A percentile compares a stretch with the other conserved stretches of the same genome.
phyloP scores from a whole-genome alignment of 2,329 filamentous ascomycete species.

The Thielaviopsis populi region DNA sequence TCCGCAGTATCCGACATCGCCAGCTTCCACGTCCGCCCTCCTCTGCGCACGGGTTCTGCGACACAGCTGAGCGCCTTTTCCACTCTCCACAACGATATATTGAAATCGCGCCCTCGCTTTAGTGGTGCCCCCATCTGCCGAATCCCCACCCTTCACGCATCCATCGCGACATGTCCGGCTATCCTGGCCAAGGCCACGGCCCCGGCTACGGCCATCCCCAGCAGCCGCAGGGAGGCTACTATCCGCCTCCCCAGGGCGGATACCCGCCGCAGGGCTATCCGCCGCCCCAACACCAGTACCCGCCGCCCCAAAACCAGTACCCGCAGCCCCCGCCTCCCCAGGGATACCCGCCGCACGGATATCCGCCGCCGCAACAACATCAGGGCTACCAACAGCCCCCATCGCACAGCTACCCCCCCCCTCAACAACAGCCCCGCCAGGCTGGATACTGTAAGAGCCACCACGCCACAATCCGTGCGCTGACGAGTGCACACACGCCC shows the following conservation, averaged over 20 bases:
- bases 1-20: background rate
- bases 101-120: background rate
- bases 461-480: background rate
- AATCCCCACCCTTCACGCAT: background rate
- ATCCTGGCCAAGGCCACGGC: slow-evolving; percentile 18
- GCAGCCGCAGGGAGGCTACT: slow-evolving; percentile 18
- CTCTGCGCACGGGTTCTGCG: background rate
- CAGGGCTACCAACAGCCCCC: slow-evolving; percentile 15
- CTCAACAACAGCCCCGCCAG: slow-evolving; percentile 1
- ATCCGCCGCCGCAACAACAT: slow-evolving; percentile 2
- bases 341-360: slow-evolving; percentile 4
- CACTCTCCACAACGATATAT: background rate
- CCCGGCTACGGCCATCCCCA: slow-evolving; percentile 19
- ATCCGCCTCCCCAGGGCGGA: slow-evolving; percentile 18
- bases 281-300: slow-evolving; percentile 9
- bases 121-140: background rate
- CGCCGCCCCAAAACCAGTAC: slow-evolving; percentile 1
- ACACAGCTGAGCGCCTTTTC: background rate
- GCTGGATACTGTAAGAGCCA: background rate
- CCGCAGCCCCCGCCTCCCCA: slow-evolving; percentile 5
- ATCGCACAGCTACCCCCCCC: background rate
- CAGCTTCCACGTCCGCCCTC: background rate
- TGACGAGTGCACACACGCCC: background rate
- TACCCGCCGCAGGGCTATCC: slow-evolving; percentile 13
- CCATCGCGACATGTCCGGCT: slow-evolving; percentile 14